Base-by-base conservation (phyloP, 805 yeast species). In the Wickerhamomyces hampshirensis region DNA sequence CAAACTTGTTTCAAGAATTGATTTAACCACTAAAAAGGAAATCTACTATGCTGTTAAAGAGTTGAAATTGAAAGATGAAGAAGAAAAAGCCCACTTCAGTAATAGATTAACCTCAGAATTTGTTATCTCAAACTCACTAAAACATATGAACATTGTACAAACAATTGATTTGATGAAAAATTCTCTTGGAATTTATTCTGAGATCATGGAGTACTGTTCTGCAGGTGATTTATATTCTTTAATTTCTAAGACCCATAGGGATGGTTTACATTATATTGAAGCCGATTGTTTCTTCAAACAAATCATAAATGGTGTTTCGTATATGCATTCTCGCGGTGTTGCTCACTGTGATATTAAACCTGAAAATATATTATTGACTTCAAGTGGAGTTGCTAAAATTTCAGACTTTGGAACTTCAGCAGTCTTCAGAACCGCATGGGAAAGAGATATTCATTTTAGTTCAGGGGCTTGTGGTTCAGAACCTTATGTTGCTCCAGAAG, bases 131-230 rank as follows among this genome's bases (percentile, higher is more conserved):
- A 79, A 79, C 27, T 81, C 85, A 21, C 68, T 83, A 55, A 82
- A 77, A 45, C 93, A 71, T 65, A 77, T 72, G 55, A 87, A 86
- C 59, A 77, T 85, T 45, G 86, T 74, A 50, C 80, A 78, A 57
- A 85, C 84, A 7, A 75, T 77, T 48, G 96, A 84, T 60, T 69
- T 89, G 34, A 75, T 89, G 85, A 75, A 77, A 46, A 81, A 85
- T 63, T 65, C 81, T 46, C 61, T 76, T 52, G 75, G 87, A 58
- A 71, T 83, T 45, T 80, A 80, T 64, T 76, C 84, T 35, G 95
- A 91, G 60, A 87, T 93, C 36, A 88, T 93, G 97, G 98, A 93
- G 62, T 91, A 80, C 58, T 85, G 95, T 50, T 86, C 95, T 6
- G 88, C 88, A 43, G 94, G 94, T 39, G 94, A 84, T 56, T 62